These are phyloP conservation scores for Wickerhamomyces kurtzmanii DNA, from an alignment of 805 yeast species.

Conservation along the genomic window DNA sequence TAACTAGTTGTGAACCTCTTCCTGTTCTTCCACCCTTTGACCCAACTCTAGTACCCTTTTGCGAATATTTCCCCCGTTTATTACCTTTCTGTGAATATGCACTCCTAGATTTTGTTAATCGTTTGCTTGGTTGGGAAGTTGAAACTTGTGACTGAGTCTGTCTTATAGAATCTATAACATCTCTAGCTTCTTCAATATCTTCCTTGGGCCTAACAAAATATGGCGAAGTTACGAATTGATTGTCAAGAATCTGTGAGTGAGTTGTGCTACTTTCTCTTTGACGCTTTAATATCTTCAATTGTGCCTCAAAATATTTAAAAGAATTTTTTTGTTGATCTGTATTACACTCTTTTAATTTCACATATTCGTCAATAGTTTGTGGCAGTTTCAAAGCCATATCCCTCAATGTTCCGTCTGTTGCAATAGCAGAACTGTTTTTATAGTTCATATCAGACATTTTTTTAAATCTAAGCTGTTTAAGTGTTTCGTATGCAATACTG, in stretches of 20 bases:
- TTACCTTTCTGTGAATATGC: too few relatives aligned
- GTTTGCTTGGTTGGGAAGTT: not conserved
- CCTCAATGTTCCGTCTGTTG: conserved; percentile 30
- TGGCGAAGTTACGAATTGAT: too few relatives aligned
- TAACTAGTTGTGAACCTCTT: too few relatives aligned
- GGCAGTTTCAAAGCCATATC: conserved; percentile 52
- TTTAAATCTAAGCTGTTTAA: conserved; percentile 31
- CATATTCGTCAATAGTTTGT: conserved; percentile 34
- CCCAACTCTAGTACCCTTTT: too few relatives aligned
- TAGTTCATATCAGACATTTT: conserved; percentile 31
- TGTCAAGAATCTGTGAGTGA: not conserved
- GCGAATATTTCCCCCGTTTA: too few relatives aligned
- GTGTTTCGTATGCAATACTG: conserved; percentile 10
- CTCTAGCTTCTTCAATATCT: not conserved
- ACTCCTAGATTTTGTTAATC: too few relatives aligned
- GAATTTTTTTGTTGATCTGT: conserved; percentile 17
- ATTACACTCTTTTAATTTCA: conserved; percentile 21
- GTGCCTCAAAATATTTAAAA: conserved; percentile 29
- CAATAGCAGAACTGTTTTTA: conserved; percentile 22
- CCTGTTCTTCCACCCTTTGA: too few relatives aligned
- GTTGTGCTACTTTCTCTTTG: conserved; percentile 7
- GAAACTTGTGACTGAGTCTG: not conserved
- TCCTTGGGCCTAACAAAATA: not conserved
- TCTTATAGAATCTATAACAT: not conserved
- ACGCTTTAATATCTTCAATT: conserved; percentile 20